Evolutionary conservation across 23 red algal species (phyloP).

Genomic region (Chondrus crispus): DNA sequence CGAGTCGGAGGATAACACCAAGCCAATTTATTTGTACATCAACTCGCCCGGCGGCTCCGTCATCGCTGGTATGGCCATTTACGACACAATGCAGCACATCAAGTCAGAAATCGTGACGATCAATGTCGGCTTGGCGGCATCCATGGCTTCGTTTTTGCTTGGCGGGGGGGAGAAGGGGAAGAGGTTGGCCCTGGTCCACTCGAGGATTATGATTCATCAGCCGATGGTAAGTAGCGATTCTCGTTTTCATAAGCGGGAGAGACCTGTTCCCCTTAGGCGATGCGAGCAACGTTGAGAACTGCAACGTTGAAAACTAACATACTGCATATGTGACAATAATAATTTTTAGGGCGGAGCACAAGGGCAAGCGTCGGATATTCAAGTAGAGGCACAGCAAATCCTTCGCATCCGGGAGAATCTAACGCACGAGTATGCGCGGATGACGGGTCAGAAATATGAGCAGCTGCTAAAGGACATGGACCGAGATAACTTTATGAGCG

Average conservation of each 20-base stretch:
- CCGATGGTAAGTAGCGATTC: slow-evolving; percentile 62
- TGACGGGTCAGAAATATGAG: slow-evolving; percentile 97
- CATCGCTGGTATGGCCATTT: slow-evolving; percentile 96
- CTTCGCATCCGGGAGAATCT: slow-evolving; percentile 95
- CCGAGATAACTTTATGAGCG: slow-evolving; percentile 99
- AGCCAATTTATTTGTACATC: slow-evolving; percentile 99
- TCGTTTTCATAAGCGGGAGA: neutral
- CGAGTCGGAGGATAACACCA: slow-evolving; percentile 97
- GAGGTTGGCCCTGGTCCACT: slow-evolving; percentile 90
- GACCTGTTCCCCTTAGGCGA: neutral
- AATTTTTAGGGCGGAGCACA: slow-evolving; percentile 78
- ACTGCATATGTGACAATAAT: neutral
- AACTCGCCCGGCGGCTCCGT: slow-evolving; percentile 98
- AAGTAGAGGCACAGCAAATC: slow-evolving; percentile 99
- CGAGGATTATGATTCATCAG: slow-evolving; percentile 99
- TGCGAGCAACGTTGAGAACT: neutral
- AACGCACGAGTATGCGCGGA: slow-evolving; percentile 91
- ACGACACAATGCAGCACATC: slow-evolving; percentile 98
- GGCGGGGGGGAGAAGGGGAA: slow-evolving; percentile 93
- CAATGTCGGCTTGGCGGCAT: slow-evolving; percentile 96
- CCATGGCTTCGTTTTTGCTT: slow-evolving; percentile 94
- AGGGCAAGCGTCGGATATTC: slow-evolving; percentile 97
- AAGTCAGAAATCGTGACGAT: slow-evolving; percentile 96
- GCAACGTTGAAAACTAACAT: neutral
- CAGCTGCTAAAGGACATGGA: slow-evolving; percentile 90